Conservation (phyloP, 305 asterid species). For the Solanum hybrid region DNA sequence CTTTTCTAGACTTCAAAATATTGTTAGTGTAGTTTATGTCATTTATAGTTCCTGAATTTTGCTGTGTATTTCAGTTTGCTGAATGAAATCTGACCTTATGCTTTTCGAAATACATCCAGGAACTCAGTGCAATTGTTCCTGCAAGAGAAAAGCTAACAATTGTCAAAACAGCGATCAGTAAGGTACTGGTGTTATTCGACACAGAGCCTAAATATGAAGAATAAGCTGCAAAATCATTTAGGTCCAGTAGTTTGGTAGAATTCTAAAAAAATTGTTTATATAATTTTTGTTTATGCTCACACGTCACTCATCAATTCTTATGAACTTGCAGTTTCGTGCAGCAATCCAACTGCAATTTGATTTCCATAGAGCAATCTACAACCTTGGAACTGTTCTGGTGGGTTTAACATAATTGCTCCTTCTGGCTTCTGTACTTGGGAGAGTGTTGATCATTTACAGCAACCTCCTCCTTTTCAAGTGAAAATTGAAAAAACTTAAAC, state of each 20-base stretch:
- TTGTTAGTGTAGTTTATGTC: neutral
- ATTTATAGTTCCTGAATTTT: neutral
- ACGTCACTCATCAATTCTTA: constrained; percentile 1
- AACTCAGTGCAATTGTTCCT: constrained; percentile 96
- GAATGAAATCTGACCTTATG: constrained; percentile 1
- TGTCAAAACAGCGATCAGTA: constrained; percentile 88
- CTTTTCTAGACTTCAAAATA: neutral
- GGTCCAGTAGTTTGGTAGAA: neutral
- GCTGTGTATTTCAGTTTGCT: constrained; percentile 9
- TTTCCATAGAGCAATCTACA: constrained; percentile 98
- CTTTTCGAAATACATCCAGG: constrained; percentile 41
- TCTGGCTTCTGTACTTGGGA: neutral
- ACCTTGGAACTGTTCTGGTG: constrained; percentile 99
- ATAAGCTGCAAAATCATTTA: neutral
- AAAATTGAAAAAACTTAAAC: constrained; percentile 1
- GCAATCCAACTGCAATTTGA: constrained; percentile 96
- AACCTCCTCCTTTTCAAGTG: neutral
- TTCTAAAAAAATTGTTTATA: neutral
- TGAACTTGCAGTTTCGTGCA: constrained; percentile 74
- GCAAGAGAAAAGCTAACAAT: constrained; percentile 93
- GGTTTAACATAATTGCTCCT: constrained; percentile 27
- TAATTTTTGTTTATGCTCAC: neutral
- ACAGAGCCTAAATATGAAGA: neutral
- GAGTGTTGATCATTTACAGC: constrained; percentile 3
- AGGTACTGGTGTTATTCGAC: constrained; percentile 37